These are phyloP conservation scores for Nothophaeocryptopus gaeumannii DNA, from an alignment of 2,329 filamentous ascomycete genomes.

Conservation along the genomic window DNA sequence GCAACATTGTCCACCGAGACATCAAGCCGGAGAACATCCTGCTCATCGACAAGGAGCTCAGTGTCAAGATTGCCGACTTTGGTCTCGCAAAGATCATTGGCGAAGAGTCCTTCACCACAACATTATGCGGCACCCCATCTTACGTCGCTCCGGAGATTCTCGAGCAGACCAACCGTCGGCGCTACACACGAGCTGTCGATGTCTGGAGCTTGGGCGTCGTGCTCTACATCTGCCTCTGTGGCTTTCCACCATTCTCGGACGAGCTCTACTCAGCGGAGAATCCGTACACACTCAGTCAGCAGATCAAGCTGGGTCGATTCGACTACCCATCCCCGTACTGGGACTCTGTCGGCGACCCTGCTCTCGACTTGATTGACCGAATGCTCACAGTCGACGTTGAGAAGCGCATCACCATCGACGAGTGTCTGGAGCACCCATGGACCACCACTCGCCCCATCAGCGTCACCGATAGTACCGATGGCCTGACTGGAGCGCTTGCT, in stretches of 20 bases:
- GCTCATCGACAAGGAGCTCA: slow-evolving; percentile 76
- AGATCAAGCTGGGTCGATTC: slow-evolving; percentile 85
- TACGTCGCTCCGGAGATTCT: slow-evolving; percentile 95
- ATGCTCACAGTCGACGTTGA: slow-evolving; percentile 91
- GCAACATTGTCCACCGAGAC: slow-evolving; percentile 94
- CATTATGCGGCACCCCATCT: slow-evolving; percentile 83
- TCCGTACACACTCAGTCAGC: slow-evolving; percentile 80
- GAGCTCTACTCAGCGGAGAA: slow-evolving; percentile 75
- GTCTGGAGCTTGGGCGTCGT: slow-evolving; percentile 98
- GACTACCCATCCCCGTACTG: slow-evolving; percentile 97
- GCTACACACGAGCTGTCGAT: slow-evolving; percentile 93
- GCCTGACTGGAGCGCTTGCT: slow-evolving; percentile 80
- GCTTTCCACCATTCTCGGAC: slow-evolving; percentile 95
- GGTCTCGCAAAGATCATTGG: slow-evolving; percentile 97
- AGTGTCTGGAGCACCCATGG: slow-evolving; percentile 91
- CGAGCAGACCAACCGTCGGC: slow-evolving; percentile 73
- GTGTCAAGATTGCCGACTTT: slow-evolving; percentile 92
- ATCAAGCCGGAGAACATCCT: slow-evolving; percentile 98
- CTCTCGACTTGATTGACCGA: slow-evolving; percentile 85
- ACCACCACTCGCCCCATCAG: slow-evolving; percentile 50
- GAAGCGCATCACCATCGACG: slow-evolving; percentile 80
- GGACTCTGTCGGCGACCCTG: slow-evolving; percentile 82
- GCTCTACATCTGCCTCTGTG: slow-evolving; percentile 93
- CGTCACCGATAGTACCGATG: slow-evolving; percentile 79
- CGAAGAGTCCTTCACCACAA: slow-evolving; percentile 96